Percentiles rank a stretch among this genome's conserved stretches.
Conservation (phyloP, 78 protist genomes). For the Diacronema lutheri region DNA sequence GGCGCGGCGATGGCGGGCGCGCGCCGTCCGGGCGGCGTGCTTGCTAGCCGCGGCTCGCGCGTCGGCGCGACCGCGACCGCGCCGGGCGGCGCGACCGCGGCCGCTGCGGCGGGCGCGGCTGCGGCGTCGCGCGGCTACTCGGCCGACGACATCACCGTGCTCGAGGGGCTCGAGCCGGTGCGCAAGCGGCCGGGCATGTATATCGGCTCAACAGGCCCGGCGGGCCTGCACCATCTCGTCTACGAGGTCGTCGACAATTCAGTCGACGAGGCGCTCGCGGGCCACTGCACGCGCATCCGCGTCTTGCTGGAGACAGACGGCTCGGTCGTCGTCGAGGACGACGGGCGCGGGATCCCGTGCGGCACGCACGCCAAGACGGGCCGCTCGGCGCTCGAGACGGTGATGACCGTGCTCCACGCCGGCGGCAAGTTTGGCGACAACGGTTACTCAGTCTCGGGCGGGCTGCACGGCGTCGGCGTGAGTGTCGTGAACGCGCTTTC, state of each 20-base stretch:
- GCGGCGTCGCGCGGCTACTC: background rate
- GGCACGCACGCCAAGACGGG: slow-evolving; percentile 28
- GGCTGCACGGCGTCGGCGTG: slow-evolving; percentile 41
- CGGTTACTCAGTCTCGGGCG: slow-evolving; percentile 31
- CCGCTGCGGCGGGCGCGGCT: too few species aligned
- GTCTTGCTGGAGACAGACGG: background rate
- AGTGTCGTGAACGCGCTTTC: slow-evolving; percentile 34
- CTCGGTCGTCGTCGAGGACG: background rate
- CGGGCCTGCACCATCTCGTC: slow-evolving; percentile 33
- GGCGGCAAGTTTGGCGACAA: slow-evolving; percentile 20
- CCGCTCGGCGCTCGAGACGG: slow-evolving; percentile 19
- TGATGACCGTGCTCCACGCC: slow-evolving; percentile 27
- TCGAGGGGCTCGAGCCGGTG: slow-evolving; percentile 40
- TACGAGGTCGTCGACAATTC: slow-evolving; percentile 33
- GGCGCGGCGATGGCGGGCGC: too few species aligned
- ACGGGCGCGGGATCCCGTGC: slow-evolving; percentile 38
- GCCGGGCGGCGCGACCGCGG: too few species aligned
- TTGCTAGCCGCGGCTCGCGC: too few species aligned
- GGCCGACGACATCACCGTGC: slow-evolving; percentile 29
- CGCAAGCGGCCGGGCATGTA: slow-evolving; percentile 40
- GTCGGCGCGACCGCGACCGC: too few species aligned
- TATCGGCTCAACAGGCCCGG: slow-evolving; percentile 15
- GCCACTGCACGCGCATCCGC: background rate
- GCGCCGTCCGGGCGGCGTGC: too few species aligned
- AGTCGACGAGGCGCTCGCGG: slow-evolving; percentile 27